Conservation (phyloP, 208 protist species). For the Wallacemonas sp. region DNA sequence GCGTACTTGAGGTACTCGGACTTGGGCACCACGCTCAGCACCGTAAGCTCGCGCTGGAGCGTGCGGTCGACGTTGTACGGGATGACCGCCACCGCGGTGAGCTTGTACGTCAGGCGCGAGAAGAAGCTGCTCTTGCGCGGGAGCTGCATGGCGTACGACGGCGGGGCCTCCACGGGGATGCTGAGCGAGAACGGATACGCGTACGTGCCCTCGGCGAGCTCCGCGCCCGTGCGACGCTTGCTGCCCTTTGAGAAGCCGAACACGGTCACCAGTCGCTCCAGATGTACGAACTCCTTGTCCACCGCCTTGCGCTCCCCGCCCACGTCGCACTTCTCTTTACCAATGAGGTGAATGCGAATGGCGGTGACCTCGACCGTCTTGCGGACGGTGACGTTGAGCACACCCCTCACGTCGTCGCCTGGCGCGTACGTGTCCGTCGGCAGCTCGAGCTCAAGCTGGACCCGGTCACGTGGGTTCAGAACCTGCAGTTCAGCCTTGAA, state of each 20-base stretch:
- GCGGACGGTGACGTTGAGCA: conserved; percentile 26
- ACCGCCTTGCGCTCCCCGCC: neutral
- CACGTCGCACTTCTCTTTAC: conserved; percentile 29
- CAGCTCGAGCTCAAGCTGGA: conserved; percentile 25
- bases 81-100: conserved; percentile 8
- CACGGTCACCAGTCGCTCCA: conserved; percentile 14
- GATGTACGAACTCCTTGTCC: conserved; percentile 8
- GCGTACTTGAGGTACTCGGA: neutral
- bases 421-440: conserved; percentile 24
- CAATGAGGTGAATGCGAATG: conserved; percentile 28
- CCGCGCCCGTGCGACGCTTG: conserved; percentile 6
- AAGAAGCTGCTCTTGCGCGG: conserved; percentile 14
- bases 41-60: conserved; percentile 14
- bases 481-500: neutral
- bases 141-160: conserved; percentile 16
- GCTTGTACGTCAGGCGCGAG: conserved; percentile 10
- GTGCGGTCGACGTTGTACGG: conserved; percentile 15
- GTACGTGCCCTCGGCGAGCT: conserved; percentile 14
- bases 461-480: conserved; percentile 6
- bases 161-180: conserved; percentile 13
- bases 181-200: conserved; percentile 14
- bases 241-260: conserved; percentile 20
- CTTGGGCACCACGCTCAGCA: conserved; percentile 7
- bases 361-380: conserved; percentile 36
- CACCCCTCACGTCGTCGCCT: conserved; percentile 31